Percentiles rank a stretch among this genome's conserved stretches.
These are phyloP conservation scores for Tieghemiomyces parasiticus DNA, from an alignment of 192 early-diverging fungal genomes.

Conservation along the genomic window DNA sequence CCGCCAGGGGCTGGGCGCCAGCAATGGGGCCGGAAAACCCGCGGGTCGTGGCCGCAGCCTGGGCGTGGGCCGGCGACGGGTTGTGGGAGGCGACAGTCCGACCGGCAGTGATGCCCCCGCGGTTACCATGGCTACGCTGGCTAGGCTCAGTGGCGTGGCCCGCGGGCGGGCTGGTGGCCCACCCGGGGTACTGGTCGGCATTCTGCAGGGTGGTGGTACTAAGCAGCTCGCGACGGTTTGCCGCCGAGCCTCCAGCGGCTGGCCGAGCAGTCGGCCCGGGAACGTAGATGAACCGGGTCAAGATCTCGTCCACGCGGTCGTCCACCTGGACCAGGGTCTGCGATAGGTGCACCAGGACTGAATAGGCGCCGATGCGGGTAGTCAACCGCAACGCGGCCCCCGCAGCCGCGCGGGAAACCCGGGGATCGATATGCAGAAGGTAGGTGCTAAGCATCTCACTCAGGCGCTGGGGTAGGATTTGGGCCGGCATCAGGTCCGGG, in stretches of 20 bases:
- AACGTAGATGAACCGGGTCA: neutral
- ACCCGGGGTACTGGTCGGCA: neutral
- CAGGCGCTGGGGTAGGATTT: conserved; percentile 38
- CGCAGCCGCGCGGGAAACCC: conserved; percentile 48
- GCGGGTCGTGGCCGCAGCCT: neutral
- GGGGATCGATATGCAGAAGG: conserved; percentile 72
- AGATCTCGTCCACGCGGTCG: conserved; percentile 2
- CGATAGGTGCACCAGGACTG: conserved; percentile 4
- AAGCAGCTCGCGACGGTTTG: neutral
- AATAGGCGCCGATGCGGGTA: conserved; percentile 34
- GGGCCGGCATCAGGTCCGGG: conserved; percentile 52
- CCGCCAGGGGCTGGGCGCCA: neutral
- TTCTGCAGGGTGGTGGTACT: neutral
- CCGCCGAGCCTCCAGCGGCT: too few species aligned
- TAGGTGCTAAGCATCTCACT: conserved; percentile 73
- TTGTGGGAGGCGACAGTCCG: neutral
- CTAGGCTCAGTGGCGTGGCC: too few species aligned
- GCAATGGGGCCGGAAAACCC: neutral
- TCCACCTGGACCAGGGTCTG: neutral
- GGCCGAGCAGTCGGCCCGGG: too few species aligned
- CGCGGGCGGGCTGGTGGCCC: too few species aligned
- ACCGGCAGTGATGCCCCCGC: neutral
- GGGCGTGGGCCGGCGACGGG: neutral
- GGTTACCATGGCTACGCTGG: neutral
- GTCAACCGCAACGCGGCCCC: conserved; percentile 52